Evolutionary conservation across 164 flowering plant genomes (phyloP).

Genomic region (Tetrastigma voinierianum): DNA sequence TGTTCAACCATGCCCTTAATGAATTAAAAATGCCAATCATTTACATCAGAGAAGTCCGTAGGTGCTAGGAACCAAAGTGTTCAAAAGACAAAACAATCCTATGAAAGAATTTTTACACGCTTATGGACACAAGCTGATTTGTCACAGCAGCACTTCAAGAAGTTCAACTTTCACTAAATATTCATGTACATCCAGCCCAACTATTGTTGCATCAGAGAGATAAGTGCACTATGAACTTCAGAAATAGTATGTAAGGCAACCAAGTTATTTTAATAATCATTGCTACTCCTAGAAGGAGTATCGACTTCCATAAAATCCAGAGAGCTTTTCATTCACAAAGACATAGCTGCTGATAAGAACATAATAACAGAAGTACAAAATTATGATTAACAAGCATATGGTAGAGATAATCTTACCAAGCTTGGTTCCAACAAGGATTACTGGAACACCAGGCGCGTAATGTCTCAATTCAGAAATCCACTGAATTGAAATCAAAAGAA

Average conservation of each 20-base stretch:
- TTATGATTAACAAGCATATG: background rate
- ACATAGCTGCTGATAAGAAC: background rate
- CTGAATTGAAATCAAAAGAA: constrained; percentile 26
- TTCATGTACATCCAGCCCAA: too few relatives aligned
- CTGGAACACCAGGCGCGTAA: constrained; percentile 72
- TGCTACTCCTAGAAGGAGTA: background rate
- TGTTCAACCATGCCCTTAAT: background rate
- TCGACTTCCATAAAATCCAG: background rate
- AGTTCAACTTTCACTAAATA: too few relatives aligned
- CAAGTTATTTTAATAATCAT: background rate
- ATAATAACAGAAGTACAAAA: background rate
- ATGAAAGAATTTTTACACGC: background rate
- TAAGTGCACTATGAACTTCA: background rate
- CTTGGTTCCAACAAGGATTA: constrained; percentile 69
- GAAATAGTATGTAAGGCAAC: background rate
- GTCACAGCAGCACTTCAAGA: background rate
- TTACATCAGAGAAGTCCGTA: too few relatives aligned
- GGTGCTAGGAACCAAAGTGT: too few relatives aligned
- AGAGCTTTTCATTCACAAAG: background rate
- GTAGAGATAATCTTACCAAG: constrained; percentile 37
- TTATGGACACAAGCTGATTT: background rate
- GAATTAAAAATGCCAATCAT: background rate
- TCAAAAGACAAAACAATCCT: background rate
- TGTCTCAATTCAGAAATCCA: constrained; percentile 74
- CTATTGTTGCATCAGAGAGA: background rate